Evolutionary conservation across 495 filamentous ascomycete species (phyloP).

Genomic region (Lophium mytilinum): DNA sequence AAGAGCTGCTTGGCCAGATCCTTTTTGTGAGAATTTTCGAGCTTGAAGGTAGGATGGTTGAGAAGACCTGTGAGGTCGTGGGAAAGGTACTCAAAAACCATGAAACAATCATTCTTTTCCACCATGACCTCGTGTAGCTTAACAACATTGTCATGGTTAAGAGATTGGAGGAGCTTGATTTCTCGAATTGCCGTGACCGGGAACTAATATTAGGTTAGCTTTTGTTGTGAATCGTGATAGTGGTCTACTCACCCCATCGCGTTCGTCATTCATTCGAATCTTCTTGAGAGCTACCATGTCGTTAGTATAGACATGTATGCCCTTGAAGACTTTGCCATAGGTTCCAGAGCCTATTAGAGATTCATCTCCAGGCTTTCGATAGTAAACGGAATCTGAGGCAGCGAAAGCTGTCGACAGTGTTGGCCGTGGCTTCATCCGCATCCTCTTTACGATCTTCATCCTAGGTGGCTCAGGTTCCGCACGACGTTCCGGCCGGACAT

Average conservation of each 20-base stretch:
- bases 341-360: constrained; percentile 90
- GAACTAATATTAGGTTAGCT: constrained; percentile 44
- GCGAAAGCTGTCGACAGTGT: constrained; percentile 62
- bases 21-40: constrained; percentile 84
- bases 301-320: constrained; percentile 89
- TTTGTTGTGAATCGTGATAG: neutral
- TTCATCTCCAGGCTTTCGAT: constrained; percentile 85
- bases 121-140: constrained; percentile 93
- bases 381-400: constrained; percentile 78
- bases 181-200: constrained; percentile 95
- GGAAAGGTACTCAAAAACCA: constrained; percentile 98
- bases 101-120: constrained; percentile 96
- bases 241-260: constrained; percentile 57
- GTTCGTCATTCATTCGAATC: constrained; percentile 91
- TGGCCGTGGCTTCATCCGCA: constrained; percentile 62
- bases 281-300: constrained; percentile 87
- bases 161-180: constrained; percentile 88
- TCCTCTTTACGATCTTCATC: constrained; percentile 53
- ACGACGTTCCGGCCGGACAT: constrained; percentile 35
- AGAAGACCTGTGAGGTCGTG: constrained; percentile 84
- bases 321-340: constrained; percentile 97
- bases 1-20: constrained; percentile 91
- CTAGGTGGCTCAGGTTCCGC: constrained; percentile 34
- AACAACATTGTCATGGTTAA: constrained; percentile 89
- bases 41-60: constrained; percentile 87